Percentiles rank a stretch among this genome's conserved stretches.
phyloP scores from a whole-genome alignment of 1,284 basidiomycete species.

The Naganishia sp. region DNA sequence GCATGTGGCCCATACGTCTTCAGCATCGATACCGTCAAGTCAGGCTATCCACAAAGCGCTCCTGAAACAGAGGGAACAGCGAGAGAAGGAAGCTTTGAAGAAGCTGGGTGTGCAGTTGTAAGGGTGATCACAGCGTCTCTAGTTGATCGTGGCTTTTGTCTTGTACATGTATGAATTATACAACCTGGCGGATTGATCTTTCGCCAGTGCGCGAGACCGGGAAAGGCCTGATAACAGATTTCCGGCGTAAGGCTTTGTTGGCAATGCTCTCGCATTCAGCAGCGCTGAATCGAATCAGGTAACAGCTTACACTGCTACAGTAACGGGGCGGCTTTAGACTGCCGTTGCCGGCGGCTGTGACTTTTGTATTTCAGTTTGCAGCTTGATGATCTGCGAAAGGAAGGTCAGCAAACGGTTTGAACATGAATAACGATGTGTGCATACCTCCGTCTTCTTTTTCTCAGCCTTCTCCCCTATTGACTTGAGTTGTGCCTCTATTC shows the following conservation, averaged over 20 bases:
- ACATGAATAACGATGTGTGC: constrained; percentile 38
- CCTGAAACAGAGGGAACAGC: constrained; percentile 26
- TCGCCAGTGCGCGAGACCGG: too few species aligned
- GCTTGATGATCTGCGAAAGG: constrained; percentile 24
- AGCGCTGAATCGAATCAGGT: too few species aligned
- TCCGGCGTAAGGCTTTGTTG: too few species aligned
- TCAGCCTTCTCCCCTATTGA: constrained; percentile 72
- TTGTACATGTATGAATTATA: constrained; percentile 13
- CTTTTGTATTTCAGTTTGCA: constrained; percentile 23
- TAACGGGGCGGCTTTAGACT: background rate
- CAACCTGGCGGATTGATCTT: background rate
- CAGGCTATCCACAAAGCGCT: constrained; percentile 18
- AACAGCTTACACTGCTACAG: too few species aligned
- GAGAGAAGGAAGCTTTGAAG: constrained; percentile 26
- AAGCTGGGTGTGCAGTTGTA: constrained; percentile 22
- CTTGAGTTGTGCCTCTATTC: constrained; percentile 76
- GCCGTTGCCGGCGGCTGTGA: constrained; percentile 4
- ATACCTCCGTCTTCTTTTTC: constrained; percentile 76
- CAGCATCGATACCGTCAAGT: constrained; percentile 11
- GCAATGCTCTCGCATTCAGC: too few species aligned
- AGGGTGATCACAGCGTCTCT: background rate
- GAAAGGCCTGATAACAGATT: too few species aligned
- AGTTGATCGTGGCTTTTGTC: constrained; percentile 1
- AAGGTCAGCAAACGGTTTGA: too few species aligned
- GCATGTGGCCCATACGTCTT: constrained; percentile 22